A percentile compares a stretch with the other conserved stretches of the same genome.
Conservation (phyloP, 495 filamentous ascomycete species). For the Penicillium ochrochloron region DNA sequence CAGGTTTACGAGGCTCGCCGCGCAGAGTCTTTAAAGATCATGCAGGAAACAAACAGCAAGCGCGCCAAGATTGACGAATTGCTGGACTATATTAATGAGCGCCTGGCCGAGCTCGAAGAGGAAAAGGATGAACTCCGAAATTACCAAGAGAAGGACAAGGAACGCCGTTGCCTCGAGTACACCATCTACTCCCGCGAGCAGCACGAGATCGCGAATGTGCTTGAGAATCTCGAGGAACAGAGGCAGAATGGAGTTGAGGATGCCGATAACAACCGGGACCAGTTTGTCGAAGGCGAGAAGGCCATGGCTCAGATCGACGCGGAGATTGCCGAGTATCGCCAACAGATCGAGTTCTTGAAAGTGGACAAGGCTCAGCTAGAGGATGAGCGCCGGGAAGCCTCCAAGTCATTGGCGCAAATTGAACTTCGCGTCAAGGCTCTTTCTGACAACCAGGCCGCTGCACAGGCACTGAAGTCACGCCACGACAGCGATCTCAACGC, state of each 20-base stretch:
- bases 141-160: conserved; percentile 93
- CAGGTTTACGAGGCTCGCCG: conserved; percentile 94
- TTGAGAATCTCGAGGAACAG: conserved; percentile 83
- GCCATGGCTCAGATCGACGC: conserved; percentile 77
- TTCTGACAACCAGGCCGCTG: conserved; percentile 77
- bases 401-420: conserved; percentile 75
- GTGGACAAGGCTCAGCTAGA: conserved; percentile 90
- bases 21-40: conserved; percentile 90
- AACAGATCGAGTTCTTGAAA: conserved; percentile 81
- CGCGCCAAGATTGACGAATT: conserved; percentile 91
- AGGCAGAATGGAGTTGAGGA: conserved; percentile 80
- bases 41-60: conserved; percentile 95
- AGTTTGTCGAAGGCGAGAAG: conserved; percentile 78
- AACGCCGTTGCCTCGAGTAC: conserved; percentile 90
- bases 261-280: conserved; percentile 77
- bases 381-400: conserved; percentile 82
- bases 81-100: conserved; percentile 86
- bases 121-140: conserved; percentile 94
- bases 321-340: conserved; percentile 76
- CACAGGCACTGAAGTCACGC: conserved; percentile 67
- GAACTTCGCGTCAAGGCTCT: conserved; percentile 85
- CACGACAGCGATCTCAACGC: conserved; percentile 75
- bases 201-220: conserved; percentile 70
- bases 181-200: conserved; percentile 92
- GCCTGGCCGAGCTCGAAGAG: conserved; percentile 87